Base-by-base conservation (phyloP, 83 land plant species). In the Diphasiastrum complanatum region DNA sequence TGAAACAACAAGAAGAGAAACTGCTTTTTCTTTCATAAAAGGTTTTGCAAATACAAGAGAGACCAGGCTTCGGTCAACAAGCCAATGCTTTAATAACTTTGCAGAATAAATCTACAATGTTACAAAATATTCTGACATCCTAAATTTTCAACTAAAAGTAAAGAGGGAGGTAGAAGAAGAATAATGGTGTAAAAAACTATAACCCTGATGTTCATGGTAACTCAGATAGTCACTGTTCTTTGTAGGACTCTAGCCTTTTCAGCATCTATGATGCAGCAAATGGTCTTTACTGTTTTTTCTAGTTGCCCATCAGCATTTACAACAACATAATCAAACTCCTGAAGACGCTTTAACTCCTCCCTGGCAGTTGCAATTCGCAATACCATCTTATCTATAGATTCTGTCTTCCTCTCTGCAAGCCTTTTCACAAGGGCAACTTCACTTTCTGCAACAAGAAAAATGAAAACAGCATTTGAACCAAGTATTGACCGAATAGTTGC, bases 221-320 rank as follows among this genome's bases (percentile, higher is more conserved):
- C n/a, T n/a, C n/a, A n/a, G n/a, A n/a, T n/a, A n/a, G n/a, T n/a
- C n/a, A n/a, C n/a, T n/a, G n/a, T n/a, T 58, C 75, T 79, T 60
- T 76, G 81, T 1, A 48, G 62, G 5, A 95, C 92, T 64, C 65
- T 78, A 50, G 96, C 86, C 64, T 95, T 95, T 70, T 95, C 99
- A 1, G 89, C 92, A 72, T 95, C 99, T 58, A 95, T 95, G 16
- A 95, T 86, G 6, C 83, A 75, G 32, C 76, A 82, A 24, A 95
- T 70, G 37, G 81, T 45, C 56, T 71, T 73, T 10, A 86, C 96
- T 11, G 99, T 72, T 24, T 29, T 61, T 25, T 95, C 99, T 26
- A 95, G 81, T 83, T 84, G 81, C 66, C 93, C 93, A 23, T 95
- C 80, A 8, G 86, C 83, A 71, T 95, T 95, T 35, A 89, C 92